phyloP scores from a whole-genome alignment of 2,329 filamentous ascomycete genomes.

The Diatrype stigma region DNA sequence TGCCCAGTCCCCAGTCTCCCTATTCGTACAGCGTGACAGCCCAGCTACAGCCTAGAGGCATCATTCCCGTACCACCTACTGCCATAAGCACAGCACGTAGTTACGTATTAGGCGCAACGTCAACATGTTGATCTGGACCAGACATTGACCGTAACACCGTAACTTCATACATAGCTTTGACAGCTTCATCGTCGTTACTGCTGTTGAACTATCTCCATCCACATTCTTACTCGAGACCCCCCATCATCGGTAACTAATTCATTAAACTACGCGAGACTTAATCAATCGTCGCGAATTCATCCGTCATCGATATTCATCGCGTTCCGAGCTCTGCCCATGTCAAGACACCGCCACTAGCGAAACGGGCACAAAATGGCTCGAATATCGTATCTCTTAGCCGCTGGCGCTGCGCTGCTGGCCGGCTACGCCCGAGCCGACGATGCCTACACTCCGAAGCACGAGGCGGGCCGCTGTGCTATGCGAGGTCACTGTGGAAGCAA shows the following conservation, averaged over 20 bases:
- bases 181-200: neutral
- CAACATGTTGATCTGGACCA: no score
- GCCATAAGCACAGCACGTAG: no score
- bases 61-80: no score
- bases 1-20: no score
- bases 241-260: neutral
- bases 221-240: no score
- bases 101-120: no score
- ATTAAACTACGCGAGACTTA: no score
- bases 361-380: constrained; percentile 32
- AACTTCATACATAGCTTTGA: neutral
- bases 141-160: neutral
- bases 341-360: constrained; percentile 10
- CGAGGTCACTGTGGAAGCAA: constrained; percentile 89
- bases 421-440: constrained; percentile 25
- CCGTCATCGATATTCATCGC: neutral
- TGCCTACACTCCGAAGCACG: constrained; percentile 61
- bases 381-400: constrained; percentile 30
- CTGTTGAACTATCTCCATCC: no score
- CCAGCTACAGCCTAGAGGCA: no score
- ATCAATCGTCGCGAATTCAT: neutral
- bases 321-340: constrained; percentile 12
- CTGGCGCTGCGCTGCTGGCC: constrained; percentile 31
- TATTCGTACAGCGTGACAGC: no score
- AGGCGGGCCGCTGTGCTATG: constrained; percentile 84